Conservation (phyloP, 306 rosid genomes). For the Quercus wislizeni region DNA sequence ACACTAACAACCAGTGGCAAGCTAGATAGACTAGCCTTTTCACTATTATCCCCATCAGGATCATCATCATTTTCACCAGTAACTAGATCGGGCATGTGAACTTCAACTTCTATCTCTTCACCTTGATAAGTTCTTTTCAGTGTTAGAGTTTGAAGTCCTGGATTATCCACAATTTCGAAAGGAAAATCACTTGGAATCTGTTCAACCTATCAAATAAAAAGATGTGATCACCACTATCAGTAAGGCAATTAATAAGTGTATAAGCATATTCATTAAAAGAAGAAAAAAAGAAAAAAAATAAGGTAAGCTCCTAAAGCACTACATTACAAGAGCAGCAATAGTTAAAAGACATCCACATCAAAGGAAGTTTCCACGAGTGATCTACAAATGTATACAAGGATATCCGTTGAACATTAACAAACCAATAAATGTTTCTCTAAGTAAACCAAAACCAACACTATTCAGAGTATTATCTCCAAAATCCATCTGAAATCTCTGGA, state of each 20-base stretch:
- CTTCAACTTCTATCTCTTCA: slow-evolving; percentile 75
- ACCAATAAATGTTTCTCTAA: neutral
- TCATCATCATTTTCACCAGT: slow-evolving; percentile 50
- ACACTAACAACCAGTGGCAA: slow-evolving; percentile 71
- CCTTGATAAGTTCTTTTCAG: slow-evolving; percentile 69
- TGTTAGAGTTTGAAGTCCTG: slow-evolving; percentile 55
- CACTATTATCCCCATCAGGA: slow-evolving; percentile 29
- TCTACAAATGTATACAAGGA: no score
- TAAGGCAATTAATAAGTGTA: neutral
- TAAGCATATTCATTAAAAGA: neutral
- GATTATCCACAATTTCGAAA: slow-evolving; percentile 64
- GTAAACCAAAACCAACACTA: neutral
- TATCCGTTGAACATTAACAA: neutral
- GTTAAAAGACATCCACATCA: neutral
- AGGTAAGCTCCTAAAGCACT: neutral
- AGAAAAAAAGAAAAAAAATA: neutral
- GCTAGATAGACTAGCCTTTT: slow-evolving; percentile 51
- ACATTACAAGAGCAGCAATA: neutral
- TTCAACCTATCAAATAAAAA: slow-evolving; percentile 46
- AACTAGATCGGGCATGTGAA: slow-evolving; percentile 88
- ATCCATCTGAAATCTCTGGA: no score
- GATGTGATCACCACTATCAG: neutral
- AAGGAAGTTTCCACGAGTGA: neutral
- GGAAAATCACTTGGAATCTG: slow-evolving; percentile 63
- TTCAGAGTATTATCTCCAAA: no score